Percentiles rank a stretch among this genome's conserved stretches.
Evolutionary conservation across 495 filamentous ascomycete genomes (phyloP).

Genomic region (Daldinia decipiens): DNA sequence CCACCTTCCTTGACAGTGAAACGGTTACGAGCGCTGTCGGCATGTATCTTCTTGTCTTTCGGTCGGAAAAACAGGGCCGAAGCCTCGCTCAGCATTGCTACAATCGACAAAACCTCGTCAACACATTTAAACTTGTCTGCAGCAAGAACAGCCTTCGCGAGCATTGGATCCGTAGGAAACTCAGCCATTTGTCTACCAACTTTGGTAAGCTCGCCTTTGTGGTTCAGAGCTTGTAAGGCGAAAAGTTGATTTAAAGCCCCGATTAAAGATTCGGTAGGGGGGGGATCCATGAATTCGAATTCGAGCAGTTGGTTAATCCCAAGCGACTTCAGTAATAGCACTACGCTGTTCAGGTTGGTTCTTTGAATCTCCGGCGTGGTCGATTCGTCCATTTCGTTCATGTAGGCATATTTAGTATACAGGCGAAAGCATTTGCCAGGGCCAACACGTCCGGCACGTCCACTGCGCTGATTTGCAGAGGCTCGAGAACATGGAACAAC

Average conservation of each 20-base stretch:
- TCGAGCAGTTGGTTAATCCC: conserved; percentile 94
- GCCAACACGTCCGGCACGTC: conserved; percentile 90
- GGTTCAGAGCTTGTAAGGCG: conserved; percentile 88
- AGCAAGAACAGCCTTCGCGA: conserved; percentile 90
- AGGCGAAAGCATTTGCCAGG: conserved; percentile 95
- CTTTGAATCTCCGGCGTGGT: conserved; percentile 96
- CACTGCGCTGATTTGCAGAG: conserved; percentile 90
- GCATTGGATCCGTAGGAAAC: conserved; percentile 94
- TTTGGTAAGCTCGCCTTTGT: conserved; percentile 89
- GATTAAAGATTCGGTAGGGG: conserved; percentile 90
- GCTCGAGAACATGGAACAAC: conserved; percentile 95
- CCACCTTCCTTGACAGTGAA: conserved; percentile 95
- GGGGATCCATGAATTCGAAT: conserved; percentile 97
- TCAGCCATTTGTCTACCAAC: conserved; percentile 96
- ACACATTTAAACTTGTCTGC: conserved; percentile 90
- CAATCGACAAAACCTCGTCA: conserved; percentile 92
- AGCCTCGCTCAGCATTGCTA: conserved; percentile 91
- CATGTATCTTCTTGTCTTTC: conserved; percentile 97
- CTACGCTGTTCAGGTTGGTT: conserved; percentile 84
- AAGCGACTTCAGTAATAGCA: conserved; percentile 86
- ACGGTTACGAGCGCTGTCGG: conserved; percentile 88
- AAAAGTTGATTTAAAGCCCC: conserved; percentile 92
- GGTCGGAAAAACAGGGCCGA: conserved; percentile 93
- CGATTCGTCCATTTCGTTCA: conserved; percentile 92
- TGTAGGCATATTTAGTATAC: conserved; percentile 94